phyloP scores from a whole-genome alignment of 805 yeast species.

The Scheffersomyces amazonensis region DNA sequence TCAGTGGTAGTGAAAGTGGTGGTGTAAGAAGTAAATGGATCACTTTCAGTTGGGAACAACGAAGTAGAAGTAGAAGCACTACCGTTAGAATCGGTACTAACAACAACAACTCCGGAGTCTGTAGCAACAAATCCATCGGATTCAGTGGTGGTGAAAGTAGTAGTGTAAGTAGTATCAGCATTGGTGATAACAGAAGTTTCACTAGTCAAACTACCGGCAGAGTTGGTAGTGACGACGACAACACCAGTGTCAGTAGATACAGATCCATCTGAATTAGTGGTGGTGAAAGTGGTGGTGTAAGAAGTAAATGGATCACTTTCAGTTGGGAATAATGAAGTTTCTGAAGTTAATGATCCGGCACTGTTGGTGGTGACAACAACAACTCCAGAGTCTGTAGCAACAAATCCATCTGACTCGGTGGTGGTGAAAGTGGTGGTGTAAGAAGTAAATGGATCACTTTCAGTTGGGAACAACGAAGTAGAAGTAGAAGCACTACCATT shows the following conservation, averaged over 20 bases:
- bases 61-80: conserved; percentile 9
- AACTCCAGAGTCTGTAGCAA: neutral
- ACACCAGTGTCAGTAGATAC: neutral
- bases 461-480: neutral
- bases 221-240: neutral
- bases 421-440: neutral
- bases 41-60: conserved; percentile 1
- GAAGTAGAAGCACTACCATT: neutral
- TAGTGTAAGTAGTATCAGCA: conserved; percentile 1
- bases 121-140: conserved; percentile 10
- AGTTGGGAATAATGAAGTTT: neutral
- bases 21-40: conserved; percentile 8
- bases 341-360: neutral
- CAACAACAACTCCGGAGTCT: conserved; percentile 13
- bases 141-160: conserved; percentile 7
- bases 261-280: neutral
- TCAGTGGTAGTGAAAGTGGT: conserved; percentile 6
- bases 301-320: neutral
- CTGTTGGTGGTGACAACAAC: neutral
- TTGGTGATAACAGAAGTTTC: too few species aligned
- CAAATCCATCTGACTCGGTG: neutral
- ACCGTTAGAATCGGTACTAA: conserved; percentile 15
- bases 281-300: neutral
- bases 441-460: neutral
- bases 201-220: neutral